Base-by-base conservation (phyloP, 257 asterid species). In the Solanum raphanifolium region DNA sequence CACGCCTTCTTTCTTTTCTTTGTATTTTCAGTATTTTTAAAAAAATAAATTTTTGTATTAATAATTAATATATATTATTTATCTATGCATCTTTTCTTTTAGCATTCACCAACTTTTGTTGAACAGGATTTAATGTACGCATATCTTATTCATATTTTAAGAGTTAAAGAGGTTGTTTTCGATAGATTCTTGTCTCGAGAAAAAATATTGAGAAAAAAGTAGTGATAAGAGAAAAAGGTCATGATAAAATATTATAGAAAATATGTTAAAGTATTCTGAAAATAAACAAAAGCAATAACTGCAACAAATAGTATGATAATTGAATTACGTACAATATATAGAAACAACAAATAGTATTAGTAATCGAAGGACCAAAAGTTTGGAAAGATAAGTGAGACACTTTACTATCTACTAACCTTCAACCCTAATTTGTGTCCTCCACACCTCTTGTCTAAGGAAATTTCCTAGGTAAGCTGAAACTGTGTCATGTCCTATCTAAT, bases 181-280 rank as follows among this genome's bases (percentile, higher is more conserved):
- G 7, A 60, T 65, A 65, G 7, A 25, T 12, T 6, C 4, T 5
- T 2, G 32, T 2, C 4, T n/a, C 4, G 1, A 65, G 34, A 2
- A 25, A 25, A 25, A 65, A 2, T 0, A 11, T 25, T 65, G 18
- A 0, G 2, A 62, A 62, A 62, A n/a, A 23, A 3, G 9, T n/a
- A 4, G 68, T 25, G 29, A 1, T 34, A n/a, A 65, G 32, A n/a
- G 4, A 25, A n/a, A n/a, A n/a, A 65, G 4, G 9, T 11, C 16
- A 25, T 65, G 34, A 13, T 3, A 65, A 65, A 25, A 25, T 65
- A 65, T 6, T 5, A 5, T 2, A 62, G 0, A 62, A 62, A 62
- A 4, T 2, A 23, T 23, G 29, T 23, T n/a, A 23, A 9, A 9
- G 29, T 0, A 62, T 60, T 60, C 1, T 60, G 29, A 9, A 46